Evolutionary conservation across 345 rosid genomes (phyloP).

Genomic region (Bruguiera parviflora): DNA sequence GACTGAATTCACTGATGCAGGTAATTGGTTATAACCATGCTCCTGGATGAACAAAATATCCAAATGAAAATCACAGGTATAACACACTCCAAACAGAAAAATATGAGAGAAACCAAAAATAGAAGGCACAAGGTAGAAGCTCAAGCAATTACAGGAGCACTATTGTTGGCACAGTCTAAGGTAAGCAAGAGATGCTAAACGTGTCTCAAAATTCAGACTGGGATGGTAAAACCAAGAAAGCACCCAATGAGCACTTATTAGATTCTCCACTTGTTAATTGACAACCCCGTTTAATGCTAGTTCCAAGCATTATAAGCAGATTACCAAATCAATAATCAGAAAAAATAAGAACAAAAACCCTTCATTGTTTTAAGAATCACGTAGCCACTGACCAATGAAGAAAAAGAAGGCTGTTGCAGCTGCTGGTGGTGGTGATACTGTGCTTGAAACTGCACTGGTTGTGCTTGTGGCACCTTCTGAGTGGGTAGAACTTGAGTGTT

Average conservation of each 20-base stretch:
- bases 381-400: constrained; percentile 49
- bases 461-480: constrained; percentile 58
- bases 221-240: no score
- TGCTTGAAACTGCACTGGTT: constrained; percentile 47
- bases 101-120: background rate
- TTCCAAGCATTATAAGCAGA: no score
- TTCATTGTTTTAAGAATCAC: background rate
- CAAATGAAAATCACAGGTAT: background rate
- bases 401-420: constrained; percentile 23
- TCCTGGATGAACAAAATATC: constrained; percentile 43
- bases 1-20: constrained; percentile 38
- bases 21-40: constrained; percentile 53
- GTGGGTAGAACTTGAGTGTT: constrained; percentile 43
- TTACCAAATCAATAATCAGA: no score
- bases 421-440: constrained; percentile 53
- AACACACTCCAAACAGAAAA: background rate
- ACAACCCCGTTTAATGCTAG: no score
- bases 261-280: no score
- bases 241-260: no score
- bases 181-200: no score
- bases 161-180: no score
- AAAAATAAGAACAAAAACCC: background rate
- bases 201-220: no score
- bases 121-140: background rate
- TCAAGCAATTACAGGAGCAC: no score